These are phyloP conservation scores for Climacium dendroides DNA, from an alignment of 225 moss, liverwort and hornwort genomes.

Conservation along the genomic window DNA sequence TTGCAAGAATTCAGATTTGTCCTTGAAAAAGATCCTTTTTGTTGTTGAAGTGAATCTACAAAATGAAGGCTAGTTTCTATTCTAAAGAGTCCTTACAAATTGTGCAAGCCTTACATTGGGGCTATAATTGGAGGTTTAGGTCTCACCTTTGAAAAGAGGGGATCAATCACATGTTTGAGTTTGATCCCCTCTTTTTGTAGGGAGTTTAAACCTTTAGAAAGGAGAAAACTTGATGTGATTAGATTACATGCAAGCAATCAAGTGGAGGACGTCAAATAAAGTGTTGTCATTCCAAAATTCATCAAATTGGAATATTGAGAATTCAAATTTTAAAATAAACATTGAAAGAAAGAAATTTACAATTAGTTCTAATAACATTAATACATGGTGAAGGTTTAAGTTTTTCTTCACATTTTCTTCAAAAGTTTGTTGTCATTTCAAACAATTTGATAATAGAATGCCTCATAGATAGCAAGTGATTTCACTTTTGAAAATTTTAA, in stretches of 20 bases:
- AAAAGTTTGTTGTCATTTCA: background rate
- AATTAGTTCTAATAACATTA: no score
- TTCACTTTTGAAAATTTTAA: no score
- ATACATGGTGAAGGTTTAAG: background rate
- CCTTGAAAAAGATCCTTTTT: background rate
- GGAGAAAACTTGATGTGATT: background rate
- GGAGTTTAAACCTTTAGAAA: background rate
- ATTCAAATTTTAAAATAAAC: background rate
- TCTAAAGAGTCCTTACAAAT: background rate
- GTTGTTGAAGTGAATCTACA: background rate
- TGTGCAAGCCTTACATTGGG: background rate
- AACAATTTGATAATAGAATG: background rate
- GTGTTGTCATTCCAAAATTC: background rate
- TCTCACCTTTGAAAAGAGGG: background rate
- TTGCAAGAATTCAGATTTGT: background rate
- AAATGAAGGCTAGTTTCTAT: background rate
- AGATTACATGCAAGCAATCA: background rate
- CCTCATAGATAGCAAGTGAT: background rate
- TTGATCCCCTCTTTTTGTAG: background rate
- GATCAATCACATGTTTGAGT: background rate
- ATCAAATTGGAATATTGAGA: background rate
- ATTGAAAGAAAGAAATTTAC: background rate
- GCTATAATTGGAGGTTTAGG: background rate
- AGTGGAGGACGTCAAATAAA: no score
- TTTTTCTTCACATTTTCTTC: background rate